Conservation (phyloP, 176 grass and related monocot species). For the Aegilops tauschii region DNA sequence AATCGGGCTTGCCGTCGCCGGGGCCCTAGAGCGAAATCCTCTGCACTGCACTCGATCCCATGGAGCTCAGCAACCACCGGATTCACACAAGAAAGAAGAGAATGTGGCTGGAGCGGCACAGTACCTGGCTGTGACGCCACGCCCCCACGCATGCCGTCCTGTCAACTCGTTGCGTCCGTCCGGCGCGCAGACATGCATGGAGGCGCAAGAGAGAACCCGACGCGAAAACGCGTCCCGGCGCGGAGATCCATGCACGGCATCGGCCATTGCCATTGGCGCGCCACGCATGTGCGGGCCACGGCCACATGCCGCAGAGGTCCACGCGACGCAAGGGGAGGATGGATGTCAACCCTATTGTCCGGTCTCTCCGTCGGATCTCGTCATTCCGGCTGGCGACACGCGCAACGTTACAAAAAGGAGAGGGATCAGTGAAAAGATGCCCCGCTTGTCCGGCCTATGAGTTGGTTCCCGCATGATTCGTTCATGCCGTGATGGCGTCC, state of each 20-base stretch:
- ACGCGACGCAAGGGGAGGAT: not conserved
- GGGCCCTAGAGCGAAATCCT: not conserved
- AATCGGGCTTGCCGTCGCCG: not conserved
- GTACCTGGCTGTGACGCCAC: not conserved
- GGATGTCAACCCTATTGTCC: not conserved
- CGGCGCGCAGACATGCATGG: not conserved
- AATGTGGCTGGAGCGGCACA: not conserved
- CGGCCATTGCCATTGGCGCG: not conserved
- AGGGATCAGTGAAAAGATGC: not conserved
- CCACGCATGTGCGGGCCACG: not conserved
- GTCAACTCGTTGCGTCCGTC: not conserved
- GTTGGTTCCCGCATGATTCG: not conserved
- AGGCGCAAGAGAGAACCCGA: not conserved
- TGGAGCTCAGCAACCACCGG: not conserved
- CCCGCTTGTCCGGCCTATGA: not conserved
- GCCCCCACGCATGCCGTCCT: not conserved
- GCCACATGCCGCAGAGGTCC: not conserved
- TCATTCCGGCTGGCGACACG: not conserved
- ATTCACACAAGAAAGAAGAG: constrained; percentile 4
- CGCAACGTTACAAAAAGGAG: not conserved
- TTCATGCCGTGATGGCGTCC: not conserved
- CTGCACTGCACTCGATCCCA: not conserved
- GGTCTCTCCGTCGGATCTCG: not conserved
- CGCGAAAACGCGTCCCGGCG: constrained; percentile 3
- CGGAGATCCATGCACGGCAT: not conserved